Conservation (phyloP, 2,329 filamentous ascomycete species). For the Colletotrichum filicis region DNA sequence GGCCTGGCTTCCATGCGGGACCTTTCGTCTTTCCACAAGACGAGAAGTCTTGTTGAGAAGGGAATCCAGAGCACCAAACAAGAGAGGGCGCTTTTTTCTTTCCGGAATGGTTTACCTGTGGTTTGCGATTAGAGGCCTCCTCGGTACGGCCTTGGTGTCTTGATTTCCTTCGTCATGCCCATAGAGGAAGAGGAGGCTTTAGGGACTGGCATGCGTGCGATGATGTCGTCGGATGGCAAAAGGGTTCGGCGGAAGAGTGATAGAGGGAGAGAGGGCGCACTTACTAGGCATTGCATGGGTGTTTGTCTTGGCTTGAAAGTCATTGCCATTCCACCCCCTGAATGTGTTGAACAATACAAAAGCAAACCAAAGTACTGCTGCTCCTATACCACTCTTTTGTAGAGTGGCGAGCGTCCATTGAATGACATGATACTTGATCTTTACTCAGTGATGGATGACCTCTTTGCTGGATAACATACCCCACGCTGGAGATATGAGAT, state of each 20-base stretch:
- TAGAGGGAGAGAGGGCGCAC: no score
- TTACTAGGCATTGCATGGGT: neutral
- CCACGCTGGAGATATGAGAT: no score
- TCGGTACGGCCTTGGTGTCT: neutral
- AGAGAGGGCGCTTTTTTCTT: slow-evolving; percentile 4
- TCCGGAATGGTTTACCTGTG: neutral
- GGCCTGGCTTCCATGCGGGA: neutral
- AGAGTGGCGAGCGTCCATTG: neutral
- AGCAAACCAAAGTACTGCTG: neutral
- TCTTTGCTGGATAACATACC: neutral
- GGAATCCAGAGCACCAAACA: neutral
- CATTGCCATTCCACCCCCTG: neutral
- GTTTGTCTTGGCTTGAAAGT: neutral
- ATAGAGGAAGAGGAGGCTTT: neutral
- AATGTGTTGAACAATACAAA: neutral
- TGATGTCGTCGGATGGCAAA: neutral
- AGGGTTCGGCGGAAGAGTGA: neutral
- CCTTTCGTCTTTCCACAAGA: neutral
- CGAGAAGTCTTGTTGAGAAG: neutral
- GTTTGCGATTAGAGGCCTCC: neutral
- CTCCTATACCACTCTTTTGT: neutral
- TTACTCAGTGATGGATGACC: neutral
- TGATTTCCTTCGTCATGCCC: neutral
- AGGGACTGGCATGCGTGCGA: neutral
- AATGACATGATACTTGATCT: neutral